Evolutionary conservation across 179 eudicot species (phyloP).

Genomic region (Sideroxylon spinosum): DNA sequence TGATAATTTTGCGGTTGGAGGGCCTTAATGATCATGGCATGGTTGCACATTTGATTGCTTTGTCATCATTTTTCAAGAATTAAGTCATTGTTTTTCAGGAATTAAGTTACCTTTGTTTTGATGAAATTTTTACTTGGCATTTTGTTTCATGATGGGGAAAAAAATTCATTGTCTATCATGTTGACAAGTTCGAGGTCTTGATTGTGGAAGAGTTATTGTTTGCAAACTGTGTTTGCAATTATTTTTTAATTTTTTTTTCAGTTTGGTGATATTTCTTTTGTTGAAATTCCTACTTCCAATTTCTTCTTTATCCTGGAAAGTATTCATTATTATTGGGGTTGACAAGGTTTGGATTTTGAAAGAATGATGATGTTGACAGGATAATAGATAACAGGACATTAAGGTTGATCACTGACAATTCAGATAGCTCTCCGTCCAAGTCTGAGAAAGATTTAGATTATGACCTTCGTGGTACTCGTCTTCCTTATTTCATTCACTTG

Average conservation of each 20-base stretch:
- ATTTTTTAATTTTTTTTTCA: no score
- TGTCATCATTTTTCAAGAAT: no score
- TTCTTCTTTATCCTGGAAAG: slow-evolving; percentile 11
- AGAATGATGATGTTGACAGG: slow-evolving; percentile 37
- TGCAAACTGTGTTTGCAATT: neutral
- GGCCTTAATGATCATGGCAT: no score
- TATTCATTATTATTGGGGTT: no score
- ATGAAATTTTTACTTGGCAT: neutral
- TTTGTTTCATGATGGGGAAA: neutral
- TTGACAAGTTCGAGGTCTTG: no score
- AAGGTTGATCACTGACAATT: slow-evolving; percentile 58
- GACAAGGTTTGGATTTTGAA: neutral
- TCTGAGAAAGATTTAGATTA: slow-evolving; percentile 50
- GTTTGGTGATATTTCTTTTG: neutral
- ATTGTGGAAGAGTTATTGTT: neutral
- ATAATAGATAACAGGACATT: slow-evolving; percentile 73
- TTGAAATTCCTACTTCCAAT: neutral
- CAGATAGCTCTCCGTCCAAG: slow-evolving; percentile 48
- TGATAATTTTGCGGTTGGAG: no score
- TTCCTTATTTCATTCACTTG: neutral
- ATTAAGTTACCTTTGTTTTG: no score
- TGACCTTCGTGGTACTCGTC: slow-evolving; percentile 61
- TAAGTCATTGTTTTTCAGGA: no score
- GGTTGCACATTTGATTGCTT: no score
- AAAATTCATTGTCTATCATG: no score